These are phyloP conservation scores for Diaporthe batatas DNA, from an alignment of 2,329 filamentous ascomycete species.

Conservation along the genomic window DNA sequence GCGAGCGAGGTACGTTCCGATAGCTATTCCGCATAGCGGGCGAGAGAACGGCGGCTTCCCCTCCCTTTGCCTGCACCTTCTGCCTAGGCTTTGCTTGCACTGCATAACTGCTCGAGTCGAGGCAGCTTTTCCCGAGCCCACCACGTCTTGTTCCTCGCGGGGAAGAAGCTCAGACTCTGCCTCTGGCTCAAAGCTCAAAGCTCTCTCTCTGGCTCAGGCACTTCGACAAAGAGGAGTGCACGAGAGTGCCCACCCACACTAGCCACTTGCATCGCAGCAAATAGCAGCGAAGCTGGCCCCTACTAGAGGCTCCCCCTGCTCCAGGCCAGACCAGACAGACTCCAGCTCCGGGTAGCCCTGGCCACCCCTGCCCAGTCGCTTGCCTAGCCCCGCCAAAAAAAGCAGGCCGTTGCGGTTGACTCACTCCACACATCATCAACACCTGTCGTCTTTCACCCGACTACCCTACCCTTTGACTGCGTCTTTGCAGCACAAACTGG, in stretches of 20 bases:
- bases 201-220: background rate
- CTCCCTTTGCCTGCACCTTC: background rate
- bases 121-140: background rate
- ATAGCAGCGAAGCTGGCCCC: slow-evolving; percentile 1
- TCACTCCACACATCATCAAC: slow-evolving; percentile 39
- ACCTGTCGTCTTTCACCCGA: slow-evolving; percentile 36
- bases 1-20: slow-evolving; percentile 39
- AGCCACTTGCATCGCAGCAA: background rate
- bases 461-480: slow-evolving; percentile 21
- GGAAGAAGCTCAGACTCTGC: background rate
- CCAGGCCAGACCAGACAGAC: slow-evolving; percentile 18
- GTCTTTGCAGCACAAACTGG: slow-evolving; percentile 1
- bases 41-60: background rate
- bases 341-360: slow-evolving; percentile 17
- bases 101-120: slow-evolving; percentile 13
- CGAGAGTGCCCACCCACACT: slow-evolving; percentile 24
- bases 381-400: slow-evolving; percentile 41
- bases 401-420: slow-evolving; percentile 38
- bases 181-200: too few relatives aligned
- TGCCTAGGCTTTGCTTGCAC: slow-evolving; percentile 4
- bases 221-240: slow-evolving; percentile 1
- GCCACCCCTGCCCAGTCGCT: slow-evolving; percentile 21
- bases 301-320: slow-evolving; percentile 5
- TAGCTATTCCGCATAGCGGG: slow-evolving; percentile 1
- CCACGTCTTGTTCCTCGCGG: background rate